Base-by-base conservation (phyloP, 1,284 basidiomycete species). In the Apiotrichum gracile region DNA sequence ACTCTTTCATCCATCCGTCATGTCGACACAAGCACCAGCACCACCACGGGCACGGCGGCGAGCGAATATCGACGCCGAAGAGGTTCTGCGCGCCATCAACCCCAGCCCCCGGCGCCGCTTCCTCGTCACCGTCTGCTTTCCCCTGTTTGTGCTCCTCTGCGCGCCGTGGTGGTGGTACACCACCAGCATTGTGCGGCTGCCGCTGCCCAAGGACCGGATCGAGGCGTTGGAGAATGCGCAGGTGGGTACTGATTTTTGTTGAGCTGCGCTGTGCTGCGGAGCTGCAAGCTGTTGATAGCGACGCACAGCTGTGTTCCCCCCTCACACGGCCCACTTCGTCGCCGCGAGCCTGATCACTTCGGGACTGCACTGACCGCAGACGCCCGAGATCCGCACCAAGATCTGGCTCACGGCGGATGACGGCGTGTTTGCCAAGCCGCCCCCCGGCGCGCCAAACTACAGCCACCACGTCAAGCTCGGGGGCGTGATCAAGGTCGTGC, bases 141-240 rank as follows among this genome's bases (percentile, higher is more conserved):
- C 89, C 81, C 55, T 81, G 27, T 76, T 89, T 31, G 78, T 92
- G 22, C 58, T 91, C 22, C 73, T 88, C 8, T 84, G 85, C 2
- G 54, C 89, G 19, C 91, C 91, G 5, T 79, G 88, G 42, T 96
- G 91, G 91, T 94, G 88, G 88, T 79, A 78, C 43, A 85, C 87
- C 22, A 94, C 91, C 3, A 87, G 86, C 57, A 91, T 94, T 37
- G 81, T 90, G 68, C 81, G 90, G 27, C 79, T 87, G 16, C 77
- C 85, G 0, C 75, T 94, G 17, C 89, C 91, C 3, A 77, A 78
- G n/a, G 72, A 75, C 50, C 80, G 81, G 35, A 84, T 91, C 27
- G 71, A 74, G 39, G 76, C 55, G 7, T 50, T 70, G n/a, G 67
- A 64, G 42, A 45, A 8, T n/a, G 39, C 48, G 19, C 39, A 54